These are phyloP conservation scores for Neonectria sp. DNA, from an alignment of 2,329 filamentous ascomycete species.

Conservation along the genomic window DNA sequence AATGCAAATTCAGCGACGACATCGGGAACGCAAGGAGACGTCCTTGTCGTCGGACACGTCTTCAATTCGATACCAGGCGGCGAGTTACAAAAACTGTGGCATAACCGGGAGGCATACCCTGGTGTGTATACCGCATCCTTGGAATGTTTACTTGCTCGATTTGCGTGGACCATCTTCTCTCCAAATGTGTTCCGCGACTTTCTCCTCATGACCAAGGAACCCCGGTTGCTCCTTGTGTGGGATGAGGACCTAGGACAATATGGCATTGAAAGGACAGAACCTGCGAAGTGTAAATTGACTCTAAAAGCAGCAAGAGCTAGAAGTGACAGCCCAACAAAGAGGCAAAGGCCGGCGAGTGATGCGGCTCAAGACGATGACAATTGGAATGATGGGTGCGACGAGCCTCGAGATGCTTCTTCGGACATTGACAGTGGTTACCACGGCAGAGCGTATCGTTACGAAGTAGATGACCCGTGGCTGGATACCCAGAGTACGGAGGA, in stretches of 20 bases:
- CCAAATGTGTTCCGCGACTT: conserved; percentile 6
- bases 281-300: conserved; percentile 4
- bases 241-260: background rate
- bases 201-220: background rate
- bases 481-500: background rate
- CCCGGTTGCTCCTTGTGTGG: background rate
- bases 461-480: background rate
- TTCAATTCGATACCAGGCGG: background rate
- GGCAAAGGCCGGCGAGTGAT: background rate
- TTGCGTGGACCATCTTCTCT: conserved; percentile 7
- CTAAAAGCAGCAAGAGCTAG: background rate
- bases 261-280: background rate
- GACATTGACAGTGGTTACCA: conserved; percentile 8
- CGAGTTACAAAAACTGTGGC: background rate
- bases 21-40: background rate
- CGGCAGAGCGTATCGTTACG: background rate
- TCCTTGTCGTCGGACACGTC: background rate
- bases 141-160: conserved; percentile 12
- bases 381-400: background rate
- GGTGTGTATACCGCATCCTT: background rate
- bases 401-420: background rate
- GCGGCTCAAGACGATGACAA: background rate
- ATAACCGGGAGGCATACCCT: background rate
- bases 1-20: background rate
- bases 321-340: conserved; percentile 16